Percentiles rank a stretch among this genome's conserved stretches.
Conservation (phyloP, 2,329 filamentous ascomycete species). For the Fusarium agapanthi region DNA sequence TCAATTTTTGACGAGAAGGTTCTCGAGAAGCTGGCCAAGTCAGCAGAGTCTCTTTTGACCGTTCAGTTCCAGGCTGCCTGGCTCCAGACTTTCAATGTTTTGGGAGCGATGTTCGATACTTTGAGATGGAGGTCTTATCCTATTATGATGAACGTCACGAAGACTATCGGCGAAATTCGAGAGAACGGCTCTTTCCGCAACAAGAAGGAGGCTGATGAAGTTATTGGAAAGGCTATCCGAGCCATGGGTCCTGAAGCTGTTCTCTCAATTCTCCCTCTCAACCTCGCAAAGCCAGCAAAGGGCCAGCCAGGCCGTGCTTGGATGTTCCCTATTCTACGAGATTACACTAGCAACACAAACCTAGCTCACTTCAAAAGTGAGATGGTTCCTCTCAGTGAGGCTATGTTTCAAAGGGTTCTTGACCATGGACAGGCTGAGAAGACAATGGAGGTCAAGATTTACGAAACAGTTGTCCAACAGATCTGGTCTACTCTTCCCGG, state of each 20-base stretch:
- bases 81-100: constrained; percentile 91
- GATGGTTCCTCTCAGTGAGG: constrained; percentile 88
- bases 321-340: constrained; percentile 90
- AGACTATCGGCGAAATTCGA: constrained; percentile 85
- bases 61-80: constrained; percentile 94
- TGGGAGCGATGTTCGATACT: constrained; percentile 86
- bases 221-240: constrained; percentile 86
- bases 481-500: constrained; percentile 94
- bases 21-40: constrained; percentile 80
- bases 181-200: constrained; percentile 88
- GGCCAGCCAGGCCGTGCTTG: constrained; percentile 89
- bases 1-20: constrained; percentile 93
- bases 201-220: constrained; percentile 93
- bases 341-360: constrained; percentile 88
- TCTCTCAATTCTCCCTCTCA: constrained; percentile 83
- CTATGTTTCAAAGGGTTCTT: constrained; percentile 87
- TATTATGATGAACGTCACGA: constrained; percentile 78
- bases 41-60: constrained; percentile 77
- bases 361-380: constrained; percentile 85
- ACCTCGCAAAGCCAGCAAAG: constrained; percentile 78
- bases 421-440: constrained; percentile 85
- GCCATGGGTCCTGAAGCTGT: constrained; percentile 91
- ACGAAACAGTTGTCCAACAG: constrained; percentile 94
- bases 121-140: constrained; percentile 86
- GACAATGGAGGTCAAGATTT: constrained; percentile 97